Evolutionary conservation across 2,329 filamentous ascomycete genomes (phyloP), one percentile per base, ranked within the genome.

Genomic region (Lachnellula arida): DNA sequence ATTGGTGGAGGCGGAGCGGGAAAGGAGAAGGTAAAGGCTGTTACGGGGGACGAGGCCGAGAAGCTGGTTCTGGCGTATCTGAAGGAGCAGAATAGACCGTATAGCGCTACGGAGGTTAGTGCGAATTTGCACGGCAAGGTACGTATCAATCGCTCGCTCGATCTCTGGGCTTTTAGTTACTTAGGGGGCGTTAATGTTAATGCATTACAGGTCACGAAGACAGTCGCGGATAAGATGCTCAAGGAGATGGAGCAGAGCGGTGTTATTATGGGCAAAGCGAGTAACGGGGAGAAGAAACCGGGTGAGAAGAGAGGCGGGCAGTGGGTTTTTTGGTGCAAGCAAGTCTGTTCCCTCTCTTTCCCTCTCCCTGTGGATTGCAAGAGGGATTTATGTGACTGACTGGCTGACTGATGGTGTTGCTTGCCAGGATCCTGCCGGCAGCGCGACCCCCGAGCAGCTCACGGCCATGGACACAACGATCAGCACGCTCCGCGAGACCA

Each of bases 241-340:
- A 85, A 83, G 63, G 83, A 86, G 57, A 72, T 88, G 67, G 78
- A 83, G 57, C 81, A 86, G 61, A 76, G 75, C 43, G 79, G 79
- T 11, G 71, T 81, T 61, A 81, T 88, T 43, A 81, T 81, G 63
- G 81, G 79, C 49, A 79, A 70, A 44, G 65, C 65, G 0, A 66
- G 66, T 0, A 68, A 68, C 53, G 65, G 63, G 2, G 66, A 67
- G 48, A 62, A 63, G 17, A 44, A 44, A 11, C 17, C 42, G 4
- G 65, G 63, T 2, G 66, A 67, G 44, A 62, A 63, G 14, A 65
- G 61, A 12, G 69, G 69, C 3, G 68, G 64, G 8, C 63, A 68
- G 35, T 70, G 67, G 66, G 67, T 71, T 6, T 71, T 69, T 54
- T 70, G 68, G 68, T 53, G 61, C 17, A 32, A 67, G 2, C 69